Base-by-base conservation (phyloP, 352 stramenopile species). In the Globisporangium polare region DNA sequence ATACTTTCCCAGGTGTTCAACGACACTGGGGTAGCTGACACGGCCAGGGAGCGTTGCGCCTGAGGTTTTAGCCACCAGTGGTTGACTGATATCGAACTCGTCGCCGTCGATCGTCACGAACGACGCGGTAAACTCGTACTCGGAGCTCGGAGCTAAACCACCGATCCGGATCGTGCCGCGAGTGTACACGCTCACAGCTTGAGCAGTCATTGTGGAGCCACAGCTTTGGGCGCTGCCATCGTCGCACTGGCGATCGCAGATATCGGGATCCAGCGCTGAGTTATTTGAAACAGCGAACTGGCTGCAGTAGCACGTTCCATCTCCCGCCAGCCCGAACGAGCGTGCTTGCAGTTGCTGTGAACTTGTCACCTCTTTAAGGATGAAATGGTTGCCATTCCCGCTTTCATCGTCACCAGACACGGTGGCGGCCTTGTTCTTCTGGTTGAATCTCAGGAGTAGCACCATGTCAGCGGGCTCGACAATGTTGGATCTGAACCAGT, bases 251-350 rank as follows among this genome's bases (percentile, higher is more conserved):
- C 50, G 63, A 31, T 62, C 52, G n/a, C 73, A 80, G 17, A 60
- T 10, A 46, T 39, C 27, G 6, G 66, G 0, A 42, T 33, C 24
- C 13, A 67, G 35, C 17, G 8, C 52, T 15, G 9, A 7, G 18
- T 46, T 37, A 20, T 0, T 26, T 0, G 20, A 6, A 5, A 26
- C 24, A 8, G 20, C 27, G 26, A 65, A 68, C 17, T 80, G 67
- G 18, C 63, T 62, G 51, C 80, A 89, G 43, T 74, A 79, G 42
- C 79, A 89, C 0, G 20, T 53, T 24, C 72, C 67, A 35, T 74
- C 53, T 37, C 37, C 47, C 31, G 53, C 52, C 27, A 86, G 47
- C 5, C 74, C 78, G 55, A 83, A 73, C 53, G 49, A 15, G 73
- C 53, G 53, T 2, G 22, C 43, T 22, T 47, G 61, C 22, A 56